A percentile compares a stretch with the other conserved stretches of the same genome.
Conservation (phyloP, 2,329 filamentous ascomycete species). For the Talaromyces sp. region DNA sequence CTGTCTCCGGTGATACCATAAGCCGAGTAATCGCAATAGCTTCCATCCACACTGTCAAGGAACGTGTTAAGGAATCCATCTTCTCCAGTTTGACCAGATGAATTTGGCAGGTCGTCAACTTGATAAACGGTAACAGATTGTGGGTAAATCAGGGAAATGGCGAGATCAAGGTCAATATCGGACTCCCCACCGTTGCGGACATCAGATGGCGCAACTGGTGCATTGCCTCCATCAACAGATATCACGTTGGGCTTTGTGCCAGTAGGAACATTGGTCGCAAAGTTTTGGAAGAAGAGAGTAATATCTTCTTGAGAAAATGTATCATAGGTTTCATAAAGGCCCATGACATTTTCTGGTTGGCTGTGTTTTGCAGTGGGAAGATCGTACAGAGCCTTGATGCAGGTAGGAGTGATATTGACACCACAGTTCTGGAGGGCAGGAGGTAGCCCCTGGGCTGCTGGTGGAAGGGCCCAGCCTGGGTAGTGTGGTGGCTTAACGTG, state of each 20-base stretch:
- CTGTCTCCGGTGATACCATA: constrained; percentile 13
- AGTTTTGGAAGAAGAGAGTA: constrained; percentile 17
- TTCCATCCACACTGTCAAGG: constrained; percentile 17
- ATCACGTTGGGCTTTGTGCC: constrained; percentile 15
- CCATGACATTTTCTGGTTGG: constrained; percentile 17
- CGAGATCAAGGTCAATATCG: constrained; percentile 16
- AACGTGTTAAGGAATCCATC: constrained; percentile 16
- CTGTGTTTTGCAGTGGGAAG: constrained; percentile 8
- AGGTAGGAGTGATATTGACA: constrained; percentile 17
- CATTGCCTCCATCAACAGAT: constrained; percentile 16
- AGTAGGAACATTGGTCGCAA: constrained; percentile 4
- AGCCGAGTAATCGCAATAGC: constrained; percentile 16
- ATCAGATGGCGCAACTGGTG: constrained; percentile 8
- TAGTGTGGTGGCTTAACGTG: constrained; percentile 2
- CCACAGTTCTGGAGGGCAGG: constrained; percentile 14
- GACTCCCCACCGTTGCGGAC: constrained; percentile 17
- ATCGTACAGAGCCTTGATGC: constrained; percentile 15
- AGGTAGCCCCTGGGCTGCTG: constrained; percentile 7
- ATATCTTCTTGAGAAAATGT: constrained; percentile 17
- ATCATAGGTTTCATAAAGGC: constrained; percentile 12
- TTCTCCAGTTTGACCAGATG: constrained; percentile 1
- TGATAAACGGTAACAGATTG: constrained; percentile 15
- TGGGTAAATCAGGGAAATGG: constrained; percentile 14
- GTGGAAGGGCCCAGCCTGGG: constrained; percentile 2
- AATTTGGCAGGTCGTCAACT: constrained; percentile 17